These are phyloP conservation scores for Metschnikowia corniflorae DNA, from an alignment of 805 yeast species.

Conservation along the genomic window DNA sequence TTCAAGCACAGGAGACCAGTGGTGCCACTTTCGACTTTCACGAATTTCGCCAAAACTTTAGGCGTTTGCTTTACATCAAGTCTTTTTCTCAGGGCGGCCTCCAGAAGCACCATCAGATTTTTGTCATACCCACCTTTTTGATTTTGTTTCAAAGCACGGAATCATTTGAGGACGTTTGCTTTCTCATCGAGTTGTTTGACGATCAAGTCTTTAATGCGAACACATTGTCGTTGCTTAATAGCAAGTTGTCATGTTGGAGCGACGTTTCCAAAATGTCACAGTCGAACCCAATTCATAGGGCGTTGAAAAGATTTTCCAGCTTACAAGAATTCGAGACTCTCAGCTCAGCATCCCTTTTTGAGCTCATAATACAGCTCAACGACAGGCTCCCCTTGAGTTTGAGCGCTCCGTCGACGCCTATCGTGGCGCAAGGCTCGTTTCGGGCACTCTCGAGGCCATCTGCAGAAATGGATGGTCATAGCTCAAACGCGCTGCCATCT, in stretches of 20 bases:
- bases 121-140: slow-evolving; percentile 36
- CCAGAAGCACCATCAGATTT: slow-evolving; percentile 37
- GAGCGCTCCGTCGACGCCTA: slow-evolving; percentile 43
- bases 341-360: slow-evolving; percentile 29
- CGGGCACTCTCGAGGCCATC: slow-evolving; percentile 11
- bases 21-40: slow-evolving; percentile 1
- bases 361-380: slow-evolving; percentile 35
- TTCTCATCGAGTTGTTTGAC: slow-evolving; percentile 33
- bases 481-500: too few species aligned
- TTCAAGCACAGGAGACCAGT: slow-evolving; percentile 15
- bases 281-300: slow-evolving; percentile 21
- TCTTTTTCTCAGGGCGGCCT: slow-evolving; percentile 37
- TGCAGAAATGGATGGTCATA: slow-evolving; percentile 5
- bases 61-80: slow-evolving; percentile 33
- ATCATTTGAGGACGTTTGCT: slow-evolving; percentile 24
- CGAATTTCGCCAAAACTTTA: slow-evolving; percentile 25
- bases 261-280: slow-evolving; percentile 18
- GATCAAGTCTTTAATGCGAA: slow-evolving; percentile 29
- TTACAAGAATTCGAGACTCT: slow-evolving; percentile 34
- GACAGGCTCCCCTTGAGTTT: slow-evolving; percentile 42
- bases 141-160: slow-evolving; percentile 25
- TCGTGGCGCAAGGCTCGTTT: slow-evolving; percentile 16
- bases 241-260: slow-evolving; percentile 28
- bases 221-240: slow-evolving; percentile 25
- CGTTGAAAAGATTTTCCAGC: slow-evolving; percentile 21